Evolutionary conservation across 129 eudicot species (phyloP), one percentile per base, ranked within the genome.

Genomic region (Chrysanthemum lavandulifolium): DNA sequence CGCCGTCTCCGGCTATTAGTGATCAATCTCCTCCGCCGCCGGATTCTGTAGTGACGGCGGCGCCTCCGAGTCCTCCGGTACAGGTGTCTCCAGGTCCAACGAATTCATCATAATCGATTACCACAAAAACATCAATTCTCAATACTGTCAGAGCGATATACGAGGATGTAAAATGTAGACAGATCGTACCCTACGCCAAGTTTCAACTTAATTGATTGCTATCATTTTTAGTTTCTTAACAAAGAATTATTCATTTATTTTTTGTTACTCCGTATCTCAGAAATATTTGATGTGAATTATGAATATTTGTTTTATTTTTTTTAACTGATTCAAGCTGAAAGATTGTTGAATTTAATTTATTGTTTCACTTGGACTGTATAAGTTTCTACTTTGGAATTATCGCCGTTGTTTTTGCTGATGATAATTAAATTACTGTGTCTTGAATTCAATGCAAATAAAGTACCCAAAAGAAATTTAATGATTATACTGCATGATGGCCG

Each of bases 1-100:
- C 58, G 6, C 58, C 58, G 18, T 7, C 47, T 40, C 47, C 47
- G 47, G 47, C 2, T 10, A 7, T 1, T 40, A 40, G 10, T 40
- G 47, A 40, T 40, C 47, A 40, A 7, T 40, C 47, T 40, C 47
- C 47, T 2, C 47, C 47, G 10, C 47, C 47, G 47, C 47, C 47
- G 43, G 43, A 33, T 36, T 6, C 45, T 1, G 31, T 6, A 52
- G 73, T 71, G 5, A 6, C 61, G 13, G 68, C 48, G 4, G 83
- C 86, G 52, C 86, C 86, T 0, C 88, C 88, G 2, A 81, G 76
- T 29, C 77, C 88, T 53, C 58, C 58, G 10, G 85, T 71, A 12
- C 58, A 76, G 73, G 85, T 69, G 47, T 16, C 88, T 50, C 96
- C 96, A 55, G 92, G 86, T 84, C 92, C 92, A 12, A 86, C 73